These are phyloP conservation scores for Moricandia moricandioides DNA, from an alignment of 345 rosid species.

Conservation along the genomic window DNA sequence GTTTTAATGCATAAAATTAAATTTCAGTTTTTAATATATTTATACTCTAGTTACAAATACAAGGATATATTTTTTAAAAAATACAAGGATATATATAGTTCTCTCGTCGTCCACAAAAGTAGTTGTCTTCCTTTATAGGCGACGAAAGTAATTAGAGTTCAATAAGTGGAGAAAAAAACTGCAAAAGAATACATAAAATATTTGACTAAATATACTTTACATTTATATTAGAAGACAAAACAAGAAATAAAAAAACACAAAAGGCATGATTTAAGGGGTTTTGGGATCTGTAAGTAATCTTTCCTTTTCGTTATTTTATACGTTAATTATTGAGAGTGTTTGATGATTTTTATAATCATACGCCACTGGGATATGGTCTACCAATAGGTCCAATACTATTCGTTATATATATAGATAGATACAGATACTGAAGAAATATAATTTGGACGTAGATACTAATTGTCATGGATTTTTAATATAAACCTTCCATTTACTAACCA, in stretches of 20 bases:
- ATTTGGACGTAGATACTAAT: not conserved
- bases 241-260: slow-evolving; percentile 8
- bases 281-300: slow-evolving; percentile 53
- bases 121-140: slow-evolving; percentile 22
- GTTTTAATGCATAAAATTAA: not conserved
- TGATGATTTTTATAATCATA: slow-evolving; percentile 42
- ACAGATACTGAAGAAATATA: not conserved
- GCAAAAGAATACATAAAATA: slow-evolving; percentile 33
- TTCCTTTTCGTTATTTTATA: slow-evolving; percentile 13
- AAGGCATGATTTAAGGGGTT: slow-evolving; percentile 38
- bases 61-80: not conserved
- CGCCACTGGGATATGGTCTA: slow-evolving; percentile 54
- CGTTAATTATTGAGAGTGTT: slow-evolving; percentile 43
- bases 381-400: slow-evolving; percentile 12
- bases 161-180: slow-evolving; percentile 41
- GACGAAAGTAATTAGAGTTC: slow-evolving; percentile 35
- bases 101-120: slow-evolving; percentile 18
- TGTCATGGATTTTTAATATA: not conserved
- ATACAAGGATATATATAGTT: slow-evolving; percentile 5
- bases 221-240: slow-evolving; percentile 38
- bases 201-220: not conserved
- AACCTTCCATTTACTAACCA: not conserved
- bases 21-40: not conserved
- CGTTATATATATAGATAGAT: not conserved
- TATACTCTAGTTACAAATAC: not conserved